Evolutionary conservation across 495 filamentous ascomycete species (phyloP).

Genomic region (Neurospora sublineolata): DNA sequence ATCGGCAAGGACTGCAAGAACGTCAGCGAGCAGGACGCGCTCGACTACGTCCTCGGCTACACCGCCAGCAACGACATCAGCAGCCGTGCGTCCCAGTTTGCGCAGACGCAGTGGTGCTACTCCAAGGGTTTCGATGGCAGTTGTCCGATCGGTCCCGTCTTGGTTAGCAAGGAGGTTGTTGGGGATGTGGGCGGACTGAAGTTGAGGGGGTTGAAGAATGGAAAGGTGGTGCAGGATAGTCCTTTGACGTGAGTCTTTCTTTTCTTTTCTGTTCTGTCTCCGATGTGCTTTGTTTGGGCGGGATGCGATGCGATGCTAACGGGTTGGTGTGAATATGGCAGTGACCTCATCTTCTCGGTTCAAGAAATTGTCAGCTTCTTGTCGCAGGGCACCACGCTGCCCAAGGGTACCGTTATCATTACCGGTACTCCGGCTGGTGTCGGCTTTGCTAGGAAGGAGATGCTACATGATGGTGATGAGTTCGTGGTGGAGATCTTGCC

Average conservation of each 20-base stretch:
- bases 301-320: not conserved
- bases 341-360: constrained; percentile 37
- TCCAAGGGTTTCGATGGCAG: constrained; percentile 38
- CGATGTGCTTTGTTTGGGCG: not conserved
- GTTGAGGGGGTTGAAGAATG: constrained; percentile 36
- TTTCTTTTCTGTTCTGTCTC: not conserved
- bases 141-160: constrained; percentile 39
- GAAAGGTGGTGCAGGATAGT: constrained; percentile 38
- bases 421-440: constrained; percentile 40
- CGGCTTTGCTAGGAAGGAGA: constrained; percentile 30
- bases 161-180: constrained; percentile 43
- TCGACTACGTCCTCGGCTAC: constrained; percentile 36
- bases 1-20: constrained; percentile 37
- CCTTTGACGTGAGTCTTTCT: constrained; percentile 31
- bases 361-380: constrained; percentile 35
- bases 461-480: constrained; percentile 35
- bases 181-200: constrained; percentile 23
- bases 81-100: constrained; percentile 30
- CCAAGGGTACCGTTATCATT: constrained; percentile 33
- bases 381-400: constrained; percentile 38
- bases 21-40: constrained; percentile 33
- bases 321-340: not conserved
- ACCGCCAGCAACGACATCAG: constrained; percentile 38
- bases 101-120: constrained; percentile 37
- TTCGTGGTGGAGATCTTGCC: constrained; percentile 37